Percentiles rank a stretch among this genome's conserved stretches.
phyloP scores from a whole-genome alignment of 164 flowering plant genomes.

The Tetrastigma voinierianum region DNA sequence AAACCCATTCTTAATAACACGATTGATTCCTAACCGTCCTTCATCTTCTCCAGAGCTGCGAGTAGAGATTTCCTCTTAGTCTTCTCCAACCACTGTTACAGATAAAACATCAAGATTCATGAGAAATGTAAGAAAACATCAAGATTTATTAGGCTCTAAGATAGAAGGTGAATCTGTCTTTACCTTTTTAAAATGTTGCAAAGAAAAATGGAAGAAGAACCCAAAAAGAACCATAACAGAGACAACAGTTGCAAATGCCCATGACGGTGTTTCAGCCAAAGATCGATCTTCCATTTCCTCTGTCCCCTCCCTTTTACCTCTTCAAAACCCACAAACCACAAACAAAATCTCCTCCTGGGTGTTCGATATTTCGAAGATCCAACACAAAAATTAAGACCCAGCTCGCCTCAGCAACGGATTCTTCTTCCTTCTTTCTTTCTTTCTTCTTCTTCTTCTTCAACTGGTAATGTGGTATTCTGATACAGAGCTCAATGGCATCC shows the following conservation, averaged over 20 bases:
- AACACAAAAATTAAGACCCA: background rate
- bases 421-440: background rate
- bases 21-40: slow-evolving; percentile 49
- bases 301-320: background rate
- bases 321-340: background rate
- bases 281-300: slow-evolving; percentile 40
- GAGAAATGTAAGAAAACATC: background rate
- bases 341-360: slow-evolving; percentile 5
- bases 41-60: slow-evolving; percentile 80
- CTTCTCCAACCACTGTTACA: slow-evolving; percentile 60
- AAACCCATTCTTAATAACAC: background rate
- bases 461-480: background rate
- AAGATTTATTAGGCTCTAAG: background rate
- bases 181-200: slow-evolving; percentile 57
- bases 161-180: background rate
- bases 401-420: background rate
- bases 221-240: slow-evolving; percentile 62
- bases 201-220: slow-evolving; percentile 41
- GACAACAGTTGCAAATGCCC: slow-evolving; percentile 84
- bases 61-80: slow-evolving; percentile 76
- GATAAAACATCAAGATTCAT: background rate
- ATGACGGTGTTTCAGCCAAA: slow-evolving; percentile 68
- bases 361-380: background rate
- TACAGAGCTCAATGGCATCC: background rate
- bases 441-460: background rate